Percentiles rank a stretch among this genome's conserved stretches.
Conservation (phyloP, 1,284 basidiomycete species). For the Fomitopsis palustris region DNA sequence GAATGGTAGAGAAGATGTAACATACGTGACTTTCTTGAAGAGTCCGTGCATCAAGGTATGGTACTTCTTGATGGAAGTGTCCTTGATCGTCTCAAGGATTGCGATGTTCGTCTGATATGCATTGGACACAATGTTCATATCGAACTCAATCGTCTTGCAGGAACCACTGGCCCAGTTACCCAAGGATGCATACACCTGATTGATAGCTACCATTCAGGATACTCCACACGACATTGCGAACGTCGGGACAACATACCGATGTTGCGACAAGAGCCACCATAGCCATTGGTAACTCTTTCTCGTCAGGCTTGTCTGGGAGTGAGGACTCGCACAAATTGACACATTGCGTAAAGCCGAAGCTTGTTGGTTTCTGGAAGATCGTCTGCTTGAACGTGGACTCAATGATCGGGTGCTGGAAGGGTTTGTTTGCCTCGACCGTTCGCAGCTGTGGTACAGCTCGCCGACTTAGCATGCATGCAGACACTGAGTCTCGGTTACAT, state of each 20-base stretch:
- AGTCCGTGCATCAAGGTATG: background rate
- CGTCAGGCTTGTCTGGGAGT: background rate
- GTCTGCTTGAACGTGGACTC: background rate
- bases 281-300: background rate
- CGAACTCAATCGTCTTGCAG: background rate
- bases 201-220: background rate
- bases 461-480: background rate
- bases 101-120: background rate
- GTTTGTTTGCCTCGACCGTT: background rate
- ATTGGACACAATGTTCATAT: background rate
- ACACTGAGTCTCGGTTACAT: background rate
- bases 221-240: background rate
- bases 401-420: background rate
- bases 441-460: background rate
- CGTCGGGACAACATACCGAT: background rate
- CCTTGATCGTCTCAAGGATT: background rate
- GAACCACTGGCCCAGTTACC: background rate
- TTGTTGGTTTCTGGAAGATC: background rate
- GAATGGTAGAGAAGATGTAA: background rate
- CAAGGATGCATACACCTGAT: background rate
- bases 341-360: background rate
- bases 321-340: background rate
- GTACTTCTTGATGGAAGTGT: background rate
- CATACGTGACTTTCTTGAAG: background rate
- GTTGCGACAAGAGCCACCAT: background rate